Conservation (phyloP, 192 early-diverging fungal species). For the Pilaira anomala region DNA sequence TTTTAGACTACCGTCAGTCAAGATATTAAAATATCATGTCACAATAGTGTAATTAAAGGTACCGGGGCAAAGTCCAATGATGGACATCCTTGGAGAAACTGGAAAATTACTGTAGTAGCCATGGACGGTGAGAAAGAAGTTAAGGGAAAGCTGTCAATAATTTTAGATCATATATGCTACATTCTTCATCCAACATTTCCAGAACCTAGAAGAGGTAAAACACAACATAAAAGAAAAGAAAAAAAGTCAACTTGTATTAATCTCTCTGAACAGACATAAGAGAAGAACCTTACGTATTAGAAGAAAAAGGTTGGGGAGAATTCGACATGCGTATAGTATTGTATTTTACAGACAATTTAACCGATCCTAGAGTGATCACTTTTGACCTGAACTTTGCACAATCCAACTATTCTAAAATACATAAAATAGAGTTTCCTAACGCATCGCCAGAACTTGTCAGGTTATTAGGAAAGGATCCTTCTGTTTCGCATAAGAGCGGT, state of each 20-base stretch:
- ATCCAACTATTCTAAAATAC: slow-evolving; percentile 41
- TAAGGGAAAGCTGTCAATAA: slow-evolving; percentile 25
- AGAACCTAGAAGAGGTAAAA: slow-evolving; percentile 41
- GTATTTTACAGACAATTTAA: slow-evolving; percentile 44
- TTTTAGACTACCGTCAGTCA: no score
- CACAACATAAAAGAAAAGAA: background rate
- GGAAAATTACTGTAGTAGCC: slow-evolving; percentile 45
- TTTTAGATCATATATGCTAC: slow-evolving; percentile 46
- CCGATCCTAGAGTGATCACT: slow-evolving; percentile 35
- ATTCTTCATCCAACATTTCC: slow-evolving; percentile 48
- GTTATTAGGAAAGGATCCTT: slow-evolving; percentile 2
- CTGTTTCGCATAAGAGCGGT: background rate
- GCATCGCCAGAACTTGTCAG: slow-evolving; percentile 10
- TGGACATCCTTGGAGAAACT: slow-evolving; percentile 42
- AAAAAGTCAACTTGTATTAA: background rate
- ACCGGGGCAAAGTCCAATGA: slow-evolving; percentile 7
- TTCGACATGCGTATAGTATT: slow-evolving; percentile 56
- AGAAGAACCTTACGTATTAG: slow-evolving; percentile 46
- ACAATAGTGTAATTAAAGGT: slow-evolving; percentile 20
- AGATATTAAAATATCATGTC: slow-evolving; percentile 16
- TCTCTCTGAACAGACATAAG: slow-evolving; percentile 33
- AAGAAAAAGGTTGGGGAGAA: slow-evolving; percentile 61
- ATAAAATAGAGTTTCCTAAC: slow-evolving; percentile 35
- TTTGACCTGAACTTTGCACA: slow-evolving; percentile 55
- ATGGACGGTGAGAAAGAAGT: slow-evolving; percentile 40